Conservation (phyloP, 192 early-diverging fungal genomes). For the Geranomyces michiganensis region DNA sequence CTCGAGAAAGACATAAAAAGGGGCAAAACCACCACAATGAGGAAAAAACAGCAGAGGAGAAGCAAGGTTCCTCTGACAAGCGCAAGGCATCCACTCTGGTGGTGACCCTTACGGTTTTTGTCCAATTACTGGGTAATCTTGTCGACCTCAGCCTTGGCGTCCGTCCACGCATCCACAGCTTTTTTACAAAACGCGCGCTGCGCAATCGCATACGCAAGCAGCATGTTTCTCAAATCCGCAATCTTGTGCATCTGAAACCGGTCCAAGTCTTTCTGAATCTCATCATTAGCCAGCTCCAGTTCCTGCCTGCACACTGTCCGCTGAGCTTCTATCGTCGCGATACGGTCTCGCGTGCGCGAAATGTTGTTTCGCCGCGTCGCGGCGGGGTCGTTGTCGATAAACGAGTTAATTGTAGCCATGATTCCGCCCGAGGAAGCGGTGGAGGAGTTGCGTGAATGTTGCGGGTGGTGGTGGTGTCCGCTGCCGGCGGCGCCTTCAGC, state of each 20-base stretch:
- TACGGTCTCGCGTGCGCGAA: constrained; percentile 80
- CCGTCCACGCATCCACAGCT: constrained; percentile 40
- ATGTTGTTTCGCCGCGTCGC: constrained; percentile 86
- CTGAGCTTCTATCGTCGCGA: constrained; percentile 78
- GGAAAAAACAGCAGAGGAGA: too few species aligned
- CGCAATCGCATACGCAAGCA: constrained; percentile 61
- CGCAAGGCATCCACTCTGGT: too few species aligned
- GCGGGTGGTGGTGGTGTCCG: constrained; percentile 3
- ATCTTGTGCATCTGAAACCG: constrained; percentile 95
- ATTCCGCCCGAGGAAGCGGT: constrained; percentile 26
- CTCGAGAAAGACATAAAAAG: too few species aligned
- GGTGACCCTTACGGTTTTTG: too few species aligned
- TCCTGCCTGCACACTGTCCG: constrained; percentile 72
- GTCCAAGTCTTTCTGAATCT: constrained; percentile 87
- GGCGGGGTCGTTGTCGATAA: constrained; percentile 96
- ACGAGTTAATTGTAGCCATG: constrained; percentile 78
- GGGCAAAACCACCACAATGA: too few species aligned
- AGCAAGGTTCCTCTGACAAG: too few species aligned
- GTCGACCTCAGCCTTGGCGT: constrained; percentile 35
- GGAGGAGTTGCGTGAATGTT: constrained; percentile 15
- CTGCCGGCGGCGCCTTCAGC: constrained; percentile 61
- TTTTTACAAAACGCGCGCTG: constrained; percentile 38
- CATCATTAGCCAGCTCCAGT: constrained; percentile 73
- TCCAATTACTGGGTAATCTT: constrained; percentile 1
- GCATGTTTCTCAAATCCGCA: constrained; percentile 76